These are phyloP conservation scores for Rhodotorula glutinis DNA, from an alignment of 1,284 basidiomycete genomes.

Conservation along the genomic window DNA sequence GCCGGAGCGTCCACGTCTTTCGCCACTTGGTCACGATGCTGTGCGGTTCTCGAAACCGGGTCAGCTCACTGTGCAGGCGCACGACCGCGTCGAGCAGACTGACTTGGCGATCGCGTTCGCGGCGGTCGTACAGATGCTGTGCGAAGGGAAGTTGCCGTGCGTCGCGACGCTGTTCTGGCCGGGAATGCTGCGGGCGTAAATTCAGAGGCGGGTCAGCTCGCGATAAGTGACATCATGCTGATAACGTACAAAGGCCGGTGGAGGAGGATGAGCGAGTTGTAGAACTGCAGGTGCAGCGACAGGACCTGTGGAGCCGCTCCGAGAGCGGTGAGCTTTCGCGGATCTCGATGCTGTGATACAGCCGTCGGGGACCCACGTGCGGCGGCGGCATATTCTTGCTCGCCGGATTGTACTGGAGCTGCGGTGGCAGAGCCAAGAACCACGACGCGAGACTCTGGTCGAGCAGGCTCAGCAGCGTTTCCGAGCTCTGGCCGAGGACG, in stretches of 20 bases:
- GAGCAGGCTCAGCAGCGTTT: slow-evolving; percentile 56
- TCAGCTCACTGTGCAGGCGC: background rate
- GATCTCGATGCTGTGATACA: too few relatives aligned
- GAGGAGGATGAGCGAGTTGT: slow-evolving; percentile 71
- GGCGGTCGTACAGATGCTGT: slow-evolving; percentile 67
- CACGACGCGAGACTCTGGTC: slow-evolving; percentile 71
- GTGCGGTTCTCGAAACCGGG: background rate
- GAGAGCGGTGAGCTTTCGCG: too few relatives aligned
- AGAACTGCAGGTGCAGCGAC: slow-evolving; percentile 79
- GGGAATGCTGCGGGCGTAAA: slow-evolving; percentile 30
- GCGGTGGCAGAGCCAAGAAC: slow-evolving; percentile 68
- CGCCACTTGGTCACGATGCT: slow-evolving; percentile 55
- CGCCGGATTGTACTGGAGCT: slow-evolving; percentile 55
- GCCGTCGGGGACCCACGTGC: slow-evolving; percentile 43
- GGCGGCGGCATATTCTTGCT: slow-evolving; percentile 40
- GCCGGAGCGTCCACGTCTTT: slow-evolving; percentile 58
- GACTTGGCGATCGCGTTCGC: slow-evolving; percentile 71
- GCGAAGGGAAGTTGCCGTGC: slow-evolving; percentile 54
- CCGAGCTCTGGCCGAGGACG: slow-evolving; percentile 55
- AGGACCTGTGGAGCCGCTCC: slow-evolving; percentile 56
- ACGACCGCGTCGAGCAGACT: background rate
- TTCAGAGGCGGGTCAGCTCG: background rate
- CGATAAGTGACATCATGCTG: too few relatives aligned
- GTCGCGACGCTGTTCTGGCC: slow-evolving; percentile 57
- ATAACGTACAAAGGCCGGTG: slow-evolving; percentile 63